A percentile compares a stretch with the other conserved stretches of the same genome.
phyloP scores from a whole-genome alignment of 2,329 filamentous ascomycete species.

The Aspergillus sp. region DNA sequence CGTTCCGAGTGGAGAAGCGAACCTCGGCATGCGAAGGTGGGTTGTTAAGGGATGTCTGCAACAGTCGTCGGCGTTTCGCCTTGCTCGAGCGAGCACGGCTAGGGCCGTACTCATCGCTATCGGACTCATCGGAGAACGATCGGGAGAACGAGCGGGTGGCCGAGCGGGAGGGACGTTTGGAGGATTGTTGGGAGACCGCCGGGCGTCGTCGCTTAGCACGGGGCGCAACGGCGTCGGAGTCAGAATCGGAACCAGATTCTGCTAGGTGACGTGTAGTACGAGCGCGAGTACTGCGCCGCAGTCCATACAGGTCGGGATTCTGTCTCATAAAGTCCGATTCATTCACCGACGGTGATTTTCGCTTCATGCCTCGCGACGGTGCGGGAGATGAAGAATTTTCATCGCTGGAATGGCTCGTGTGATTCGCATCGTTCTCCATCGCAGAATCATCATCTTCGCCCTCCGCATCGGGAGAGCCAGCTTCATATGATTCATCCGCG shows the following conservation, averaged over 20 bases:
- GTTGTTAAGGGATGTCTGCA: slow-evolving; percentile 63
- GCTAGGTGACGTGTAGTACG: slow-evolving; percentile 62
- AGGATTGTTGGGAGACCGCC: slow-evolving; percentile 51
- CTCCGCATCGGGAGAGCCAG: slow-evolving; percentile 35
- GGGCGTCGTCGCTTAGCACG: slow-evolving; percentile 52
- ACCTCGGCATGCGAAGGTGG: slow-evolving; percentile 71
- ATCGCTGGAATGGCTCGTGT: slow-evolving; percentile 57
- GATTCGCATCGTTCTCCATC: slow-evolving; percentile 56
- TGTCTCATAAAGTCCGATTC: slow-evolving; percentile 83
- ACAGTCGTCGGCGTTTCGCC: slow-evolving; percentile 71
- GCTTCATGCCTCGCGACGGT: slow-evolving; percentile 69
- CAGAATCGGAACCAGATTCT: slow-evolving; percentile 63
- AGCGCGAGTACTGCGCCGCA: slow-evolving; percentile 79
- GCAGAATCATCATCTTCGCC: slow-evolving; percentile 70
- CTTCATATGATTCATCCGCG: slow-evolving; percentile 40
- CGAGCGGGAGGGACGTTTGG: slow-evolving; percentile 46
- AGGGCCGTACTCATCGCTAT: slow-evolving; percentile 73
- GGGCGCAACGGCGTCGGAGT: slow-evolving; percentile 66
- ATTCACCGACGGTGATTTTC: slow-evolving; percentile 64
- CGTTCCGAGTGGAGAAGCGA: slow-evolving; percentile 85
- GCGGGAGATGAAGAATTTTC: slow-evolving; percentile 69
- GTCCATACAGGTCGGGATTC: slow-evolving; percentile 91
- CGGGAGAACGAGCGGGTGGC: slow-evolving; percentile 48
- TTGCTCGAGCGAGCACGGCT: slow-evolving; percentile 69
- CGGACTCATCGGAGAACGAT: slow-evolving; percentile 66